Evolutionary conservation across 306 rosid species (phyloP).

Genomic region (Hylodesmum podocarpum): DNA sequence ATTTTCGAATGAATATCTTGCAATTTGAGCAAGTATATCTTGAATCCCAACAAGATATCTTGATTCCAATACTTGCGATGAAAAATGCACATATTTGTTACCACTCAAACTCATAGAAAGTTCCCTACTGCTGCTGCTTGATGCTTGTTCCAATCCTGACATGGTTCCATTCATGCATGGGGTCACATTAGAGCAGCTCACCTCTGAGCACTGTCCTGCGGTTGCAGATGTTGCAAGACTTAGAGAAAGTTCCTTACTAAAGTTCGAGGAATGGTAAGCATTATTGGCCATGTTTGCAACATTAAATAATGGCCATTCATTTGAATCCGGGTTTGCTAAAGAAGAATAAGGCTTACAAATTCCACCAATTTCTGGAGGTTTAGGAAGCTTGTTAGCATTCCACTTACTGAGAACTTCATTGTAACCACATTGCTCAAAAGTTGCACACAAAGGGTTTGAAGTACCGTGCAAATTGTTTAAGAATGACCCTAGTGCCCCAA

Average conservation of each 20-base stretch:
- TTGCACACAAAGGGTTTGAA: constrained; percentile 34
- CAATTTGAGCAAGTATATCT: constrained; percentile 73
- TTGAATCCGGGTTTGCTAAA: constrained; percentile 36
- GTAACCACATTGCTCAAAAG: constrained; percentile 31
- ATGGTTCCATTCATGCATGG: constrained; percentile 42
- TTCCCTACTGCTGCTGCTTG: constrained; percentile 45
- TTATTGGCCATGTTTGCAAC: constrained; percentile 33
- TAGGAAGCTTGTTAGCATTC: constrained; percentile 32
- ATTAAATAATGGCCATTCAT: constrained; percentile 49
- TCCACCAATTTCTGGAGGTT: constrained; percentile 30
- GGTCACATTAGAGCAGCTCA: constrained; percentile 38
- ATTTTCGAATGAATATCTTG: constrained; percentile 57
- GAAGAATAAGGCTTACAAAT: constrained; percentile 34
- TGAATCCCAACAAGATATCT: constrained; percentile 63
- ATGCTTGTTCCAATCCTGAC: constrained; percentile 42
- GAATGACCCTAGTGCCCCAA: constrained; percentile 33
- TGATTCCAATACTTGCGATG: constrained; percentile 53
- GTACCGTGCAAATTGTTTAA: constrained; percentile 41
- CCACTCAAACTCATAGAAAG: constrained; percentile 39
- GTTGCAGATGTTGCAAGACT: constrained; percentile 55
- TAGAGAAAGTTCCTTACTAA: constrained; percentile 58
- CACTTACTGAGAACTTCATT: constrained; percentile 43
- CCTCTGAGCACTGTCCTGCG: constrained; percentile 48
- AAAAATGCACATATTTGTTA: constrained; percentile 33
- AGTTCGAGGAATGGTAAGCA: constrained; percentile 30